A percentile compares a stretch with the other conserved stretches of the same genome.
Evolutionary conservation across 2,329 filamentous ascomycete genomes (phyloP).

Genomic region (Tolypocladium sp.): DNA sequence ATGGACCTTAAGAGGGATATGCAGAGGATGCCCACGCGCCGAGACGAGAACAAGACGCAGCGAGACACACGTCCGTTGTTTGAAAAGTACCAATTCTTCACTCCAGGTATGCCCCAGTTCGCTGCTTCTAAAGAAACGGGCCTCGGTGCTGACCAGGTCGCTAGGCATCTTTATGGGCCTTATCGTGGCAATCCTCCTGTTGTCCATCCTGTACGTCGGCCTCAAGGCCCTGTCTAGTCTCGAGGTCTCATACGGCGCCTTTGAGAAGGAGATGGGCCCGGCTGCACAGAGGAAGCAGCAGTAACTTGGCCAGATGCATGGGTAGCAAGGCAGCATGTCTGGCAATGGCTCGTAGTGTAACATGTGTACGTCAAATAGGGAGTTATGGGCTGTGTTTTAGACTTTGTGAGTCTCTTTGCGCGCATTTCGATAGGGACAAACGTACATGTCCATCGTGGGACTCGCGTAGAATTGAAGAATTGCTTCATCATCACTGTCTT

Average conservation of each 20-base stretch:
- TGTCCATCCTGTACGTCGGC: conserved; percentile 71
- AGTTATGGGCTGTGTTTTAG: conserved; percentile 7
- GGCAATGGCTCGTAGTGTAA: conserved; percentile 4
- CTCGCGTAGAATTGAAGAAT: neutral
- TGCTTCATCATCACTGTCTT: neutral
- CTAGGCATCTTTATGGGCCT: conserved; percentile 84
- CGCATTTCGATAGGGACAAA: neutral
- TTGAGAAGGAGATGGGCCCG: conserved; percentile 94
- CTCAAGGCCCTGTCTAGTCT: conserved; percentile 69
- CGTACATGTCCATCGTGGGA: neutral
- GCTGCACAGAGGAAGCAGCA: conserved; percentile 69
- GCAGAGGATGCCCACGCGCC: conserved; percentile 16
- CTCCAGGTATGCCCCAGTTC: conserved; percentile 51
- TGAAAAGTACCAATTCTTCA: conserved; percentile 91
- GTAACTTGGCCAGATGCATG: conserved; percentile 9
- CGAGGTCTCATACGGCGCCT: conserved; percentile 86
- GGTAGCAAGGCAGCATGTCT: neutral
- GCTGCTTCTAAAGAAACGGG: neutral
- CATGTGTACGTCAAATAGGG: conserved; percentile 7
- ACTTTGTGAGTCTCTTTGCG: neutral
- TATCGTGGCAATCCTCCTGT: conserved; percentile 58
- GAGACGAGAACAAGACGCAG: conserved; percentile 28
- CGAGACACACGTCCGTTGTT: conserved; percentile 54
- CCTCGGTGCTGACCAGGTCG: conserved; percentile 3
- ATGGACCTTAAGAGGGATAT: conserved; percentile 63